These are phyloP conservation scores for Yarrowia keelungensis DNA, from an alignment of 805 yeast genomes.

Conservation along the genomic window DNA sequence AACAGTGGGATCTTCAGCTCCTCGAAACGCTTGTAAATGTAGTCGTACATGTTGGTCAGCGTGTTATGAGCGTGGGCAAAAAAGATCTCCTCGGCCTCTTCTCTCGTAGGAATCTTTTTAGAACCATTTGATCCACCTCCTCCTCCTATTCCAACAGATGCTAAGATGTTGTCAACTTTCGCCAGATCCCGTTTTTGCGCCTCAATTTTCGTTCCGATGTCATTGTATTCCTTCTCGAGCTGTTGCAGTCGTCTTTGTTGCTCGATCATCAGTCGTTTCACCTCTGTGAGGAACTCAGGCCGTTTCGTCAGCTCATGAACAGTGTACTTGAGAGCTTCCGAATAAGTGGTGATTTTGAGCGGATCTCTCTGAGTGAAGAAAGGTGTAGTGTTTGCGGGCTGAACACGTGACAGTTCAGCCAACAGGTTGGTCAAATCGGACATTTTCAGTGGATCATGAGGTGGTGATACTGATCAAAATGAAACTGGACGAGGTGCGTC, in stretches of 20 bases:
- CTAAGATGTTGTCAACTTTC: slow-evolving; percentile 5
- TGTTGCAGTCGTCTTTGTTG: slow-evolving; percentile 10
- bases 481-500: not conserved
- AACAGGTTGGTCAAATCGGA: slow-evolving; percentile 25
- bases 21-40: slow-evolving; percentile 33
- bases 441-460: not conserved
- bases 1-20: slow-evolving; percentile 27
- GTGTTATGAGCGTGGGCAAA: slow-evolving; percentile 3
- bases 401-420: slow-evolving; percentile 23
- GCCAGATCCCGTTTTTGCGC: slow-evolving; percentile 2
- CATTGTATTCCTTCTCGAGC: slow-evolving; percentile 11
- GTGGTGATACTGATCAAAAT: not conserved
- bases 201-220: not conserved
- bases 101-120: not conserved
- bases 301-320: slow-evolving; percentile 11
- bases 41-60: slow-evolving; percentile 34
- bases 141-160: slow-evolving; percentile 16
- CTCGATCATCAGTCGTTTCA: slow-evolving; percentile 17
- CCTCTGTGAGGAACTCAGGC: slow-evolving; percentile 24
- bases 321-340: slow-evolving; percentile 27
- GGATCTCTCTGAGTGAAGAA: slow-evolving; percentile 29
- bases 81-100: slow-evolving; percentile 6
- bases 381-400: slow-evolving; percentile 1
- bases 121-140: not conserved
- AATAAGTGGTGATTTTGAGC: slow-evolving; percentile 7